A percentile compares a stretch with the other conserved stretches of the same genome.
Conservation (phyloP, 805 yeast genomes). For the Cyberlindnera galapagoensis region DNA sequence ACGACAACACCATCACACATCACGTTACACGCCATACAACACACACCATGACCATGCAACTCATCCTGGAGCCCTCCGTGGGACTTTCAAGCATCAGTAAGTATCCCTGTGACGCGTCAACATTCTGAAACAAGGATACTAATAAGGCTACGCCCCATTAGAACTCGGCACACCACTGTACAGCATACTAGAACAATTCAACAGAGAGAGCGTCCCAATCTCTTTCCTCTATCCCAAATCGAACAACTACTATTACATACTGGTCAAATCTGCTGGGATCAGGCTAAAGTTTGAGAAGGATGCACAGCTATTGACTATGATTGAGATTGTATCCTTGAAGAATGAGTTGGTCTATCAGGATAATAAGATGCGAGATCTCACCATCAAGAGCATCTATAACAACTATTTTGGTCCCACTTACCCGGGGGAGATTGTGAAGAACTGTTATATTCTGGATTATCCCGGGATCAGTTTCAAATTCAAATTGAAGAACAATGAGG, state of each 20-base stretch:
- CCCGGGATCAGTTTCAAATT: conserved; percentile 53
- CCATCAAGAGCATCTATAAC: conserved; percentile 43
- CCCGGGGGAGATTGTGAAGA: conserved; percentile 37
- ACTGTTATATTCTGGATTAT: conserved; percentile 35
- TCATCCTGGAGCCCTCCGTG: conserved; percentile 6
- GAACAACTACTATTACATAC: background rate
- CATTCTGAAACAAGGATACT: background rate
- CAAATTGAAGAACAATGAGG: conserved; percentile 6
- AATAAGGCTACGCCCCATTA: background rate
- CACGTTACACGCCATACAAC: too few relatives aligned
- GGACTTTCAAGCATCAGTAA: conserved; percentile 13
- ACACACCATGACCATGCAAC: too few relatives aligned
- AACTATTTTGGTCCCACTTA: conserved; percentile 57
- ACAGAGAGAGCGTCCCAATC: conserved; percentile 1
- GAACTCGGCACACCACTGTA: conserved; percentile 10
- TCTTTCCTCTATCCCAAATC: conserved; percentile 1
- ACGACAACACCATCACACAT: too few relatives aligned
- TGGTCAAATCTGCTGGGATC: conserved; percentile 5
- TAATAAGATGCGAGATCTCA: conserved; percentile 13
- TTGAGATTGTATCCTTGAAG: conserved; percentile 11
- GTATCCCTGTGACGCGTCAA: background rate
- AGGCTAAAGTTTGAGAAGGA: conserved; percentile 7
- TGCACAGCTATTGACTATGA: conserved; percentile 9
- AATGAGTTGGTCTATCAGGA: conserved; percentile 12
- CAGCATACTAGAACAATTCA: conserved; percentile 7